Evolutionary conservation across 163 green algal genomes (phyloP).

Genomic region (Dunaliella salina): DNA sequence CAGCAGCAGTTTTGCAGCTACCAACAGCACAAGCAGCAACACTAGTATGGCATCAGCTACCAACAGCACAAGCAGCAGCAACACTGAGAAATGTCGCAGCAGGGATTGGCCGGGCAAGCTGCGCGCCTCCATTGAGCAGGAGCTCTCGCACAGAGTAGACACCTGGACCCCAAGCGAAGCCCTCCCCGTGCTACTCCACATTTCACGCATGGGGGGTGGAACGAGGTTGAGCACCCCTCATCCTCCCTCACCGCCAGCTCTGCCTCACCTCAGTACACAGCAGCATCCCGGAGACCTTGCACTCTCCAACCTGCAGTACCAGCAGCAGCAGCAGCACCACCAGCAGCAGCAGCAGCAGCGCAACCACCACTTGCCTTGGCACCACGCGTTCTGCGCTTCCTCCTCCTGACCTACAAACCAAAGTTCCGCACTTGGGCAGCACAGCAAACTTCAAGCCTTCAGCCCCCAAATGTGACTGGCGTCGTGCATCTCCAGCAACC

Average conservation of each 20-base stretch:
- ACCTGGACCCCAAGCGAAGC: neutral
- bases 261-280: neutral
- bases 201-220: neutral
- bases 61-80: neutral
- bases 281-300: neutral
- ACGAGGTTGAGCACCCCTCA: too few relatives aligned
- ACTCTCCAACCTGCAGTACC: too few relatives aligned
- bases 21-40: constrained; percentile 5
- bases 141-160: neutral
- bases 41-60: neutral
- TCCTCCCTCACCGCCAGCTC: too few relatives aligned
- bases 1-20: too few relatives aligned
- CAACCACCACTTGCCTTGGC: neutral
- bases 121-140: neutral
- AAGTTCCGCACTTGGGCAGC: neutral
- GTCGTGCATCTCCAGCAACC: neutral
- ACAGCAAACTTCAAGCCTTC: neutral
- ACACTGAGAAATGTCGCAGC: neutral
- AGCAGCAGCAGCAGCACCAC: neutral
- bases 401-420: neutral
- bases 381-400: neutral
- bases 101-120: neutral
- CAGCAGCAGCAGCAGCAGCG: neutral
- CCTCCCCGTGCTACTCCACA: neutral
- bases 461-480: neutral